Base-by-base conservation (phyloP, 768 basidiomycete species). In the Amanita pseudoporphyria region DNA sequence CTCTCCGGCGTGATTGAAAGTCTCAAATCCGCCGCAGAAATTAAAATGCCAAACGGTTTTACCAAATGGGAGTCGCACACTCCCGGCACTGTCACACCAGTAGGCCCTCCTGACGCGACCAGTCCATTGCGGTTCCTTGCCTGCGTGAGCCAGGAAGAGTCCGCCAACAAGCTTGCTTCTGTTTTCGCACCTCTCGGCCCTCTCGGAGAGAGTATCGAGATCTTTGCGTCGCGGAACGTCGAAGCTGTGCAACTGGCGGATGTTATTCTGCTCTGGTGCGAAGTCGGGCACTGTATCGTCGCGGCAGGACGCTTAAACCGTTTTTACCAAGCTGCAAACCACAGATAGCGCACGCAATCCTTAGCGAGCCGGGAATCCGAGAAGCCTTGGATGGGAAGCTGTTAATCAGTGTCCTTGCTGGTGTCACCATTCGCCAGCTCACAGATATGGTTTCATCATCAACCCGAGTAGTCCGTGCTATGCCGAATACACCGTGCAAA, bases 401-500 rank as follows among this genome's bases (percentile, higher is more conserved):
- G 1, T 72, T 99, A 52, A 88, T 98, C 65, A 97, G 94, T 60
- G 96, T 98, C 62, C 82, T 97, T 28, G 94, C 96, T n/a, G 96
- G 96, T 56, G 86, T 96, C 4, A 97, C 87, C 24, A 86, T 98
- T 55, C 54, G 71, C 30, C 94, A 97, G 64, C 70, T 98, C 32
- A 67, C 72, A 39, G 73, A 65, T 5, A 87, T 85, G 86, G 87
- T 93, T 28, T 69, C 71, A 21, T 73, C 83, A 2, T 73, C 72
- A n/a, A 91, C 90, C 37, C 82, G 79, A 57, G 86, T 97, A 52
- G 82, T 98, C 52, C 83, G 96, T 50, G 89, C 92, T 9, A 99
- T 99, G 96, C 94, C 96, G 55, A 99, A 99, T 62, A 98, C 95
- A 2, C 93, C 96, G 16, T 91, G 88, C 71, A 89, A 89, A 65